phyloP scores from a whole-genome alignment of 2,329 filamentous ascomycete genomes.

The Sarocladium oryzae region DNA sequence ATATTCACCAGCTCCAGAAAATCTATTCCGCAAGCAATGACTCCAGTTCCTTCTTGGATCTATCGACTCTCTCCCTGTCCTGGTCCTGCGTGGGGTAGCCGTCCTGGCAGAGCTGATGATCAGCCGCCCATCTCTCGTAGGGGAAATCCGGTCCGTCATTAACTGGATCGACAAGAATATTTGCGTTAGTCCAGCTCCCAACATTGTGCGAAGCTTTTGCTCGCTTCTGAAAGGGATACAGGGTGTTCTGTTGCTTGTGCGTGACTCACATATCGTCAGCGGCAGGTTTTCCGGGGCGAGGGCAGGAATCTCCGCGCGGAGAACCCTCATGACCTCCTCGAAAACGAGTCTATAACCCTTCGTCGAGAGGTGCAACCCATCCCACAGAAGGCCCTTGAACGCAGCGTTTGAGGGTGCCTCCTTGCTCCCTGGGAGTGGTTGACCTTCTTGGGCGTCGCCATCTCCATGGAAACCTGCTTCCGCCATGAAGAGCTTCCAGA shows the following conservation, averaged over 20 bases:
- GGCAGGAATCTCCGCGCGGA: neutral
- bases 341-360: constrained; percentile 1
- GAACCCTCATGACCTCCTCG: neutral
- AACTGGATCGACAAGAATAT: too few relatives aligned
- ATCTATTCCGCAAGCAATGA: neutral
- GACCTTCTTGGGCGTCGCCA: neutral
- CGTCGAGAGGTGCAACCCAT: neutral
- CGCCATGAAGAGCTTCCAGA: neutral
- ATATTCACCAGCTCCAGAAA: too few relatives aligned
- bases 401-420: neutral
- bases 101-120: neutral
- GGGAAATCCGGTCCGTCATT: neutral
- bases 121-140: neutral
- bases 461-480: neutral
- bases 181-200: too few relatives aligned
- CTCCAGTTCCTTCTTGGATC: neutral
- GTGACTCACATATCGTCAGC: neutral
- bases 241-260: neutral
- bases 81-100: neutral
- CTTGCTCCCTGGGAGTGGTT: neutral
- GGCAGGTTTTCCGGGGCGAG: neutral
- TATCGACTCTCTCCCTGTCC: neutral
- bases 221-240: neutral
- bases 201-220: too few relatives aligned
- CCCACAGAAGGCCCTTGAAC: neutral